phyloP scores from a whole-genome alignment of 2,329 filamentous ascomycete species.

The Botryosphaeria agaves region DNA sequence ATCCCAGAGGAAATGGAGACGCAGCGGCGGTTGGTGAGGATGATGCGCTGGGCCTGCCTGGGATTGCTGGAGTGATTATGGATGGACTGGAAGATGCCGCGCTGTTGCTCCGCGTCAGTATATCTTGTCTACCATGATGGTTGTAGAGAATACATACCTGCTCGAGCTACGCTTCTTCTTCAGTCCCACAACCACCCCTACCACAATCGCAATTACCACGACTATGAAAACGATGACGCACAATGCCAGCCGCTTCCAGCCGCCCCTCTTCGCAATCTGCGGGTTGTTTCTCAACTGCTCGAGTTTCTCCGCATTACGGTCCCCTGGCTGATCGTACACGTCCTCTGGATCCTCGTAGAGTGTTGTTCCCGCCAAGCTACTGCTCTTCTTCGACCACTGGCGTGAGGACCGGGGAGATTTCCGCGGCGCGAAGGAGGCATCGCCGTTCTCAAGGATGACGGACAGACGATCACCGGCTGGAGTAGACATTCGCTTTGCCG shows the following conservation, averaged over 20 bases:
- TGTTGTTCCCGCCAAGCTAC: too few relatives aligned
- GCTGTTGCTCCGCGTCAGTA: too few relatives aligned
- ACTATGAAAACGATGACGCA: constrained; percentile 5
- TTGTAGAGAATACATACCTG: neutral
- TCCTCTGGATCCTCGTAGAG: neutral
- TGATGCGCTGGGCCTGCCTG: neutral
- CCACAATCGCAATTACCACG: constrained; percentile 18
- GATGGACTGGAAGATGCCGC: too few relatives aligned
- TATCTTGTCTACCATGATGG: neutral
- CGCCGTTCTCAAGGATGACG: constrained; percentile 18
- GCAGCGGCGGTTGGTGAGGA: constrained; percentile 3
- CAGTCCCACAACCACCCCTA: constrained; percentile 20
- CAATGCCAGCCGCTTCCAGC: constrained; percentile 21
- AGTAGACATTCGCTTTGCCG: constrained; percentile 23
- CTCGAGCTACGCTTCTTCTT: neutral
- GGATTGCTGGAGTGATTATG: neutral
- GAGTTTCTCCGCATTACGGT: neutral
- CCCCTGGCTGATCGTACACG: neutral
- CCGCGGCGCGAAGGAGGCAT: neutral
- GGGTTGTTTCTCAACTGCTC: constrained; percentile 1
- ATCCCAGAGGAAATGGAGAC: constrained; percentile 39
- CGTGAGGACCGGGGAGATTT: neutral
- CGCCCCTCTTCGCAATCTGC: constrained; percentile 15
- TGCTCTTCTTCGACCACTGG: too few relatives aligned
- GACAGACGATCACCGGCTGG: constrained; percentile 23